These are phyloP conservation scores for Ramaria sp. DNA, from an alignment of 768 basidiomycete species.

Conservation along the genomic window DNA sequence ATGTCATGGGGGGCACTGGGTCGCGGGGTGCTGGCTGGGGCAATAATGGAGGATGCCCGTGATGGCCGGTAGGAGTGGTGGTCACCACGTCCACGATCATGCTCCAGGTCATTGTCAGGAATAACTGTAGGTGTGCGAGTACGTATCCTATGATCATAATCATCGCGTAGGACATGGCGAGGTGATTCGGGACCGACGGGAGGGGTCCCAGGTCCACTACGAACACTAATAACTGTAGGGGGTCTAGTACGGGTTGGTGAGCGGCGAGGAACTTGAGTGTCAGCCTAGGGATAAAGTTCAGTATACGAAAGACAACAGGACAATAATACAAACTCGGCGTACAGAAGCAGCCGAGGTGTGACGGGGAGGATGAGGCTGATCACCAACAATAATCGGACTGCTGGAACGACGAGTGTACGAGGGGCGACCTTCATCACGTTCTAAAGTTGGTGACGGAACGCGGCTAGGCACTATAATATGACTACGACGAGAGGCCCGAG, in stretches of 20 bases:
- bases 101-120: not conserved
- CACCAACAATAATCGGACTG: not conserved
- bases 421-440: not conserved
- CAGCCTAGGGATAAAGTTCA: not conserved
- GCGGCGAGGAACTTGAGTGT: not conserved
- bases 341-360: too few species aligned
- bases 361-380: too few species aligned
- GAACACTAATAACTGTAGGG: not conserved
- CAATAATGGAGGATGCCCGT: not conserved
- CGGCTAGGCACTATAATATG: too few species aligned
- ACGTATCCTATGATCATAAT: not conserved
- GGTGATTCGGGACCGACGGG: not conserved
- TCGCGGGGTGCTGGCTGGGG: not conserved
- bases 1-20: not conserved
- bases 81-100: not conserved
- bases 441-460: not conserved
- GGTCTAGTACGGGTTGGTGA: not conserved
- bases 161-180: not conserved
- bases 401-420: not conserved
- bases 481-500: too few species aligned
- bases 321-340: too few species aligned
- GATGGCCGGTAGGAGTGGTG: not conserved
- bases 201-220: not conserved
- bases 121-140: slow-evolving; percentile 2
- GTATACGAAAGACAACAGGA: not conserved